Evolutionary conservation across 106 monocot genomes (phyloP).

Genomic region (Narthecium ossifragum): DNA sequence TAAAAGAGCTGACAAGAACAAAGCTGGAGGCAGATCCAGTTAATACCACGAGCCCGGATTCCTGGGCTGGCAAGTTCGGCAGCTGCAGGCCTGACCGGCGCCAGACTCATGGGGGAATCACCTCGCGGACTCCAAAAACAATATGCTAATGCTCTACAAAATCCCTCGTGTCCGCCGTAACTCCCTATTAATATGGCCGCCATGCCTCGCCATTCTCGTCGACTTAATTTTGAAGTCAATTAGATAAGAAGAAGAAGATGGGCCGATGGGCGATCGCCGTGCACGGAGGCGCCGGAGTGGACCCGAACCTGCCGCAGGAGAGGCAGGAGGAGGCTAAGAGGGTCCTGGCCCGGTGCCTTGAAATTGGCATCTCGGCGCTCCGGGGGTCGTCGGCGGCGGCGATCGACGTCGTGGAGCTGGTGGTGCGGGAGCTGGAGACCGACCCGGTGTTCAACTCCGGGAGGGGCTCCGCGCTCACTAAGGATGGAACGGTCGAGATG

Average conservation of each 20-base stretch:
- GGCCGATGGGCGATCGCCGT: constrained; percentile 87
- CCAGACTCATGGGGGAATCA: too few relatives aligned
- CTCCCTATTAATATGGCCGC: too few relatives aligned
- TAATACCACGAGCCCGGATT: too few relatives aligned
- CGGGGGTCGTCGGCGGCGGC: constrained; percentile 24
- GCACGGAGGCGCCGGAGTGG: constrained; percentile 92
- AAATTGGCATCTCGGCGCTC: constrained; percentile 53
- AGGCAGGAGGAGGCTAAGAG: constrained; percentile 71
- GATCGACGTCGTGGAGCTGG: constrained; percentile 74
- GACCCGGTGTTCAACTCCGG: constrained; percentile 95
- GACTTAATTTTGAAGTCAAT: too few relatives aligned
- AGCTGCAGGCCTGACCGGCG: too few relatives aligned
- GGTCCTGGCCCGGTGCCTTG: constrained; percentile 66
- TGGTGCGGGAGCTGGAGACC: constrained; percentile 80
- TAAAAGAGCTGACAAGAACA: too few relatives aligned
- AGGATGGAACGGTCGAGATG: constrained; percentile 86
- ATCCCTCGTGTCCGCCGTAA: too few relatives aligned
- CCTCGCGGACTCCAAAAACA: too few relatives aligned
- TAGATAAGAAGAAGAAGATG: constrained; percentile 18
- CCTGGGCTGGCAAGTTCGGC: too few relatives aligned
- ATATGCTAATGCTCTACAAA: too few relatives aligned
- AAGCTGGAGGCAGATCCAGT: too few relatives aligned
- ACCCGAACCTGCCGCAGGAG: constrained; percentile 69
- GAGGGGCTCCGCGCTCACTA: constrained; percentile 68
- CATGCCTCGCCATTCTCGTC: too few relatives aligned